Base-by-base conservation (phyloP, 345 rosid species). In the Geranium brycei region DNA sequence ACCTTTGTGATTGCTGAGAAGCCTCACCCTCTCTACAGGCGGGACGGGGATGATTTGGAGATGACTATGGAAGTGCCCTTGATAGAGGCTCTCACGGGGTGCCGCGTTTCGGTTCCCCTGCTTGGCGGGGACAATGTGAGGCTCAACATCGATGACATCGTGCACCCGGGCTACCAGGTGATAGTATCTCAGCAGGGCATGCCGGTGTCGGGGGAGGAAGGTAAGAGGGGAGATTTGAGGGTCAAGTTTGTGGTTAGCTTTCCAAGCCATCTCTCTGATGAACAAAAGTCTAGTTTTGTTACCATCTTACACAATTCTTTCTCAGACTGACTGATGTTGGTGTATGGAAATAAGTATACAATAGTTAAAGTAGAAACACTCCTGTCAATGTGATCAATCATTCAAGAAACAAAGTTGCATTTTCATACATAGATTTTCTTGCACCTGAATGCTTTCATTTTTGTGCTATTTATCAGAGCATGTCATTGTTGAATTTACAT, bases 41-140 rank as follows among this genome's bases (percentile, higher is more conserved):
- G 98, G 69, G 80, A 77, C 14, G 92, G 89, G 3, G 95, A 90
- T 61, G 84, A 87, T 66, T 64, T 90, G 35, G 86, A 85, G 64
- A 63, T 87, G 68, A 67, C 17, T 0, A 71, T 84, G 2, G 82
- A 84, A 66, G 79, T 90, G 19, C 85, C 95, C 57, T 71, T 87
- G 0, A 74, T 81, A 1, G 76, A 84, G 67, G 91, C 95, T 57
- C 81, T 86, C 0, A 85, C 95, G 0, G 91, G 95, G 0, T 84
- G 82, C 73, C 73, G 72, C 61, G 57, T 91, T 55, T 66, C 80
- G 0, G 68, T 87, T 65, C 85, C 85, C 68, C 77, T 91, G 41
- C 73, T 83, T 17, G 87, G 86, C 13, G 89, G 89, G 0, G 77
- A 77, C 62, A 70, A 51, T 5, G 71, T 77, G 69, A 68, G 55